Base-by-base conservation (phyloP, 169 alveolate genomes). In the Eimeria maxima region DNA sequence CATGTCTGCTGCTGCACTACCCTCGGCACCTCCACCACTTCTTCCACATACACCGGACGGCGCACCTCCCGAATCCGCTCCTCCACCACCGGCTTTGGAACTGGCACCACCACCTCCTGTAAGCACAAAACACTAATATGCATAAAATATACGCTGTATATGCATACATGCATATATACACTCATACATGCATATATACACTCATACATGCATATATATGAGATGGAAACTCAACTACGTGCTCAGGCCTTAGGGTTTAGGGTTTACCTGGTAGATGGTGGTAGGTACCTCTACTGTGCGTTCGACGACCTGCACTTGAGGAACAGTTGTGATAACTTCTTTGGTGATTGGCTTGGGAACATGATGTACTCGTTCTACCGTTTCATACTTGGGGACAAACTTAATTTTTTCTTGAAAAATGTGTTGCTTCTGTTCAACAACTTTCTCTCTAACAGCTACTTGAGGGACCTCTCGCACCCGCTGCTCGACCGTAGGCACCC, bases 211-310 rank as follows among this genome's bases (percentile, higher is more conserved):
- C n/a, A 60, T 60, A 60, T 60, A 60, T 65, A 4, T 65, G n/a
- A 38, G 74, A 14, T 65, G 13, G 69, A 10, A 16, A 8, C 45
- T 4, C 80, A 69, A 16, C 14, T 33, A 10, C 10, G 53, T 18
- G 69, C 20, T 60, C 20, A 29, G 53, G 53, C 27, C 5, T 14
- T 73, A 42, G 86, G 86, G 86, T 44, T 44, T 74, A 38, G 86
- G 86, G 86, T 47, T 76, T 76, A 92, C 95, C 84, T 78, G 95
- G 24, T 60, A 92, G 16, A 92, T 27, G 33, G 92, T 44, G 6
- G 92, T 78, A 18, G 95, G 92, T 3, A 92, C 84, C 73, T 91
- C 95, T 29, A 91, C 95, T 13, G 88, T 71, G n/a, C 88, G 81
- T 76, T 91, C 95, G 20, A 76, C 73, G 47, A 74, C 55, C 27